Evolutionary conservation across 495 filamentous ascomycete genomes (phyloP).

Genomic region (Penicillium roqueforti): DNA sequence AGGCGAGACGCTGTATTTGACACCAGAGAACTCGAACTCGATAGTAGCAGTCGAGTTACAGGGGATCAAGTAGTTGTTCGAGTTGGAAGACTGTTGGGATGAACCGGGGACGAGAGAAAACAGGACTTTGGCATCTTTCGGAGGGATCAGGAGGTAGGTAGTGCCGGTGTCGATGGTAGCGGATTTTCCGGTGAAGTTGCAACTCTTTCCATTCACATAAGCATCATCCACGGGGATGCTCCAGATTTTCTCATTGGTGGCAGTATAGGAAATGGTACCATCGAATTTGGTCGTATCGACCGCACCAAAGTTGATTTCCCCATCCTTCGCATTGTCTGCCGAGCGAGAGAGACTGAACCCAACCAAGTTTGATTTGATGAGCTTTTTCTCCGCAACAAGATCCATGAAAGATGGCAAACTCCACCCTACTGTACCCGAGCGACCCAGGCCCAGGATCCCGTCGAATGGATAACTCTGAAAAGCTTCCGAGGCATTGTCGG

Average conservation of each 20-base stretch:
- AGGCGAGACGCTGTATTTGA: constrained; percentile 59
- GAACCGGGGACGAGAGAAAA: constrained; percentile 64
- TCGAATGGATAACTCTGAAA: constrained; percentile 77
- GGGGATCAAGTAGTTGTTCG: constrained; percentile 60
- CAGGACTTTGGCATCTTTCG: constrained; percentile 57
- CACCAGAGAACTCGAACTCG: constrained; percentile 51
- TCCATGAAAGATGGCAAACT: constrained; percentile 60
- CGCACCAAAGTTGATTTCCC: constrained; percentile 72
- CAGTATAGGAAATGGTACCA: constrained; percentile 61
- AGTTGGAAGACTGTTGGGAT: constrained; percentile 27
- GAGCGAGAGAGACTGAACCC: constrained; percentile 62
- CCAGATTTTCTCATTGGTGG: constrained; percentile 53
- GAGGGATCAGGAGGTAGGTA: constrained; percentile 65
- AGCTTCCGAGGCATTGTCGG: constrained; percentile 58
- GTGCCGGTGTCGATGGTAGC: constrained; percentile 82
- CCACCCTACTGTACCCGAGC: constrained; percentile 37
- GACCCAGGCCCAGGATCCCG: constrained; percentile 79
- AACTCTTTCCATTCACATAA: constrained; percentile 51
- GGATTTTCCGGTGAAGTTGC: constrained; percentile 45
- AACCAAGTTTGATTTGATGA: constrained; percentile 61
- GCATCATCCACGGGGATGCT: constrained; percentile 62
- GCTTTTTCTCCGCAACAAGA: constrained; percentile 49
- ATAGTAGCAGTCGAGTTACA: constrained; percentile 57
- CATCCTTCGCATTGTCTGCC: constrained; percentile 61
- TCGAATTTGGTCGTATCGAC: constrained; percentile 60